Conservation (phyloP, 441 rosid species). For the Syzygium syzygioides region DNA sequence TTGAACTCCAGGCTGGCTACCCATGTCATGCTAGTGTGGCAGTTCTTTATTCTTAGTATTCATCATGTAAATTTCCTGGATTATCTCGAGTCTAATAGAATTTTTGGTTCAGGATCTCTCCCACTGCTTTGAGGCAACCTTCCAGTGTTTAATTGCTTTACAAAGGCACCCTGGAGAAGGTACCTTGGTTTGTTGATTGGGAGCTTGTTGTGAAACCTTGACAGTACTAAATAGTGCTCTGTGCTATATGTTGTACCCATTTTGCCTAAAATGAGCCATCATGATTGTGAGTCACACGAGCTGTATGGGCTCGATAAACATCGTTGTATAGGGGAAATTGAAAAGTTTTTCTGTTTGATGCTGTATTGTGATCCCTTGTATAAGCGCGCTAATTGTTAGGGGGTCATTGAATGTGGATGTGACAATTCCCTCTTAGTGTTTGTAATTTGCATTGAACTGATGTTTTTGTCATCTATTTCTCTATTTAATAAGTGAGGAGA, state of each 20-base stretch:
- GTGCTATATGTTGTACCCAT: background rate
- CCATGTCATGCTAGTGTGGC: background rate
- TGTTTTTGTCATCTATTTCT: background rate
- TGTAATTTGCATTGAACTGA: background rate
- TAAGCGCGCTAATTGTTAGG: background rate
- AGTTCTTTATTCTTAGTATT: conserved; percentile 2
- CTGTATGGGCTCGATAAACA: background rate
- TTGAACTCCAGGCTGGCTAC: background rate
- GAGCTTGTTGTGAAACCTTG: conserved; percentile 33
- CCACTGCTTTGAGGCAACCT: conserved; percentile 74
- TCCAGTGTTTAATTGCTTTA: conserved; percentile 76
- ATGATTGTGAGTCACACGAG: background rate
- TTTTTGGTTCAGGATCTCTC: conserved; percentile 85
- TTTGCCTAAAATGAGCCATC: background rate
- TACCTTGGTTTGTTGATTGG: conserved; percentile 84
- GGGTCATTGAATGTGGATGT: background rate
- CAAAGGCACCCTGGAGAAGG: conserved; percentile 97
- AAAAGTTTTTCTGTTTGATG: background rate
- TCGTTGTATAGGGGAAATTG: background rate
- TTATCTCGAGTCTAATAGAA: conserved; percentile 59
- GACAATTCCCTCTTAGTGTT: background rate
- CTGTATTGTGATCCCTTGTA: background rate
- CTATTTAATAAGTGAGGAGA: background rate
- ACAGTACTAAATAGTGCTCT: conserved; percentile 7
- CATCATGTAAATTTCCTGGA: conserved; percentile 17